Base-by-base conservation (phyloP, 2,329 filamentous ascomycete genomes). In the Penicillium palitans region DNA sequence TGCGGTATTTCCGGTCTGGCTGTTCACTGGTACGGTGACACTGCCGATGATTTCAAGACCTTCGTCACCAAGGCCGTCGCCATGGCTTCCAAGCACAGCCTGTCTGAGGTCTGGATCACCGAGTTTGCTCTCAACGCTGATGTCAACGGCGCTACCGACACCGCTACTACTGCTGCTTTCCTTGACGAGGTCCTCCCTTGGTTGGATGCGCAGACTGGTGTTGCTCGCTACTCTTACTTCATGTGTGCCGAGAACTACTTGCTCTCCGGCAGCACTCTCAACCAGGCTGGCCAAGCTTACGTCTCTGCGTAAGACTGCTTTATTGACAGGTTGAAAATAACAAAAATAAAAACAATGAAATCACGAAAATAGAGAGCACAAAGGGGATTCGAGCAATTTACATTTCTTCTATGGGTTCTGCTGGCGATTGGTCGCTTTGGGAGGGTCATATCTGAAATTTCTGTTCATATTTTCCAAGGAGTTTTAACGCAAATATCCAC, bases 201-300 rank as follows among this genome's bases (percentile, higher is more conserved):
- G 72, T 66, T 80, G 44, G 75, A 80, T 52, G 52, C 44, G 5
- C 71, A 76, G 50, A n/a, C 57, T 4, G 70, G 53, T 15, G 76
- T 81, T 24, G 68, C 70, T 12, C 70, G 76, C 33, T 80, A 80
- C 61, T 72, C 78, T 3, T 80, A 78, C 68, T 80, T 77, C 67
- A 69, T 68, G 60, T 70, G 64, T 46, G 65, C 68, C 4, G 68
- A 76, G 25, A 72, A 71, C 12, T 70, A 69, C 47, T 60, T 78
- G 59, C 57, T 76, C 27, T 65, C 58, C 24, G 69, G 67, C 4
- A 57, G 41, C 33, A 45, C 46, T 4, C 57, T 74, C 56, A 74
- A 71, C 58, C 15, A 58, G 12, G 69, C 69, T 42, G 74, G 75
- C 24, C 31, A 70, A 49, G 63, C 66, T 27, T 77, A 77, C 58